These are phyloP conservation scores for Hypomyces perniciosus DNA, from an alignment of 2,329 filamentous ascomycete species.

Conservation along the genomic window DNA sequence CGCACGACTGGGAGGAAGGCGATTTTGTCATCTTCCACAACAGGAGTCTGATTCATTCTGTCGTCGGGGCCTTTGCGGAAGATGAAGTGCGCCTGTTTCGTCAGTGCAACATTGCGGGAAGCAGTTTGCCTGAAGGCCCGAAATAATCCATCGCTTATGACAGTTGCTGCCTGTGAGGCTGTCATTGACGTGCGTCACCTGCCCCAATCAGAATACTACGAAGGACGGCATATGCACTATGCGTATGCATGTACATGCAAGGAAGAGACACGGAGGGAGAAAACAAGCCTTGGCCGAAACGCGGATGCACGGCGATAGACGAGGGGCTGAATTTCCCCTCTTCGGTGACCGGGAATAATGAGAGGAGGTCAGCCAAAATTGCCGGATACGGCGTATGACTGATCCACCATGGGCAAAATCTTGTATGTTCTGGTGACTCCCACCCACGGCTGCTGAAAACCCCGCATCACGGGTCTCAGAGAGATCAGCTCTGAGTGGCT, in stretches of 20 bases:
- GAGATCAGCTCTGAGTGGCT: neutral
- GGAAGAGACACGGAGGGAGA: neutral
- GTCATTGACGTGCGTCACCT: neutral
- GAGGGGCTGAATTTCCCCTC: too few relatives aligned
- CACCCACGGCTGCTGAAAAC: neutral
- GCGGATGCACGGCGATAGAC: too few relatives aligned
- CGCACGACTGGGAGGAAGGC: conserved; percentile 71
- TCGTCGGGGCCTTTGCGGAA: conserved; percentile 66
- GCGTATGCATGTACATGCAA: neutral
- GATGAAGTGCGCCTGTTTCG: conserved; percentile 70
- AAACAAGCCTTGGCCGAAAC: neutral
- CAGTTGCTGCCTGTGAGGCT: neutral
- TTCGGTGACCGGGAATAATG: too few relatives aligned
- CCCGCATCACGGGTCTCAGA: neutral
- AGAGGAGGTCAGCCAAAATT: too few relatives aligned
- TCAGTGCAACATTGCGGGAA: conserved; percentile 74
- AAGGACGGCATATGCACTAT: neutral
- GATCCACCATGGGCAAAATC: too few relatives aligned
- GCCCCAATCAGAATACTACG: too few relatives aligned
- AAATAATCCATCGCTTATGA: neutral
- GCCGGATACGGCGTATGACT: too few relatives aligned
- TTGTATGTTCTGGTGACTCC: too few relatives aligned
- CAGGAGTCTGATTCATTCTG: conserved; percentile 66
- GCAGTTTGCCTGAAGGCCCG: conserved; percentile 49
- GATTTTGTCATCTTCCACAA: conserved; percentile 77